Percentiles rank a stretch among this genome's conserved stretches.
Conservation (phyloP, 352 stramenopile genomes). For the Phytophthora sansomeana region DNA sequence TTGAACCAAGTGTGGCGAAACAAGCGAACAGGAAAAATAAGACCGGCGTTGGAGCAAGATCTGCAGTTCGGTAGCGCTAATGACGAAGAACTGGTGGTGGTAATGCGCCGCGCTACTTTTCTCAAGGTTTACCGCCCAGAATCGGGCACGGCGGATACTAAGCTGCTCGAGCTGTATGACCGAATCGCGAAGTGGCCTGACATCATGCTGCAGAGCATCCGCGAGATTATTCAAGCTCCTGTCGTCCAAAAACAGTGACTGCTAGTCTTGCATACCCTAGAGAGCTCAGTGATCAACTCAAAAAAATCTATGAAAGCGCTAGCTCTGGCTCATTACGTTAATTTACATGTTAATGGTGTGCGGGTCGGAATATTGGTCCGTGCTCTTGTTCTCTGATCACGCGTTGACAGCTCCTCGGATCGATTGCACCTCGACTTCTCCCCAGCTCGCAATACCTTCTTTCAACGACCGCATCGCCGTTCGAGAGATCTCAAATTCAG, state of each 20-base stretch:
- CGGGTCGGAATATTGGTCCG: too few relatives aligned
- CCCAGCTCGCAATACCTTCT: conserved; percentile 43
- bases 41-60: background rate
- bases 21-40: conserved; percentile 9
- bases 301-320: too few relatives aligned
- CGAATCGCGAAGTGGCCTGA: background rate
- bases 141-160: background rate
- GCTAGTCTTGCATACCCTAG: too few relatives aligned
- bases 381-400: too few relatives aligned
- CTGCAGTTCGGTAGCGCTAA: conserved; percentile 8
- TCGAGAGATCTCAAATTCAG: conserved; percentile 32
- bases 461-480: conserved; percentile 33
- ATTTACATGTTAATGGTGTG: too few relatives aligned
- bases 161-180: background rate
- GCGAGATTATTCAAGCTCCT: too few relatives aligned
- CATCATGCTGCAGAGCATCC: background rate
- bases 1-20: conserved; percentile 30
- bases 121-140: conserved; percentile 39
- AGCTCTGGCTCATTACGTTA: too few relatives aligned
- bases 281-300: too few relatives aligned
- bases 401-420: conserved; percentile 42
- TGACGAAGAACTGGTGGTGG: conserved; percentile 35
- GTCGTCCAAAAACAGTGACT: too few relatives aligned
- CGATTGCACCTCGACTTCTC: conserved; percentile 40
- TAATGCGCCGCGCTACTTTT: conserved; percentile 42